Conservation (phyloP, 179 eudicot genomes). For the Gypsophila paniculata region DNA sequence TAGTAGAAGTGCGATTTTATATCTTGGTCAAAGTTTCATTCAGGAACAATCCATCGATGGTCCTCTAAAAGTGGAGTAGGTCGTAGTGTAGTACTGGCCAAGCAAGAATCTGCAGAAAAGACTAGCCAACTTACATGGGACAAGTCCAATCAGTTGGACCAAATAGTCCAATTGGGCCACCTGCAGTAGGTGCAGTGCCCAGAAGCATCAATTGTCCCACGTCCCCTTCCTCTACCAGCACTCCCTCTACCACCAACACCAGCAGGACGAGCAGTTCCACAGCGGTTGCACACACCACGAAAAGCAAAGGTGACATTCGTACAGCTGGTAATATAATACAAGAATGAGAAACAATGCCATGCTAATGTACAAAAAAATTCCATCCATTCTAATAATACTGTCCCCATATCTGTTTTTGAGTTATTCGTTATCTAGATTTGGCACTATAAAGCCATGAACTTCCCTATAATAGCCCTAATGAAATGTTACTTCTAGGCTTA, state of each 20-base stretch:
- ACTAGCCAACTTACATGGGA: conserved; percentile 72
- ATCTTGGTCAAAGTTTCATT: no score
- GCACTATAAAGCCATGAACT: no score
- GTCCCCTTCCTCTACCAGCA: conserved; percentile 92
- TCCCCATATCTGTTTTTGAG: no score
- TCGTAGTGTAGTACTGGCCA: not conserved
- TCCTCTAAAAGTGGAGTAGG: not conserved
- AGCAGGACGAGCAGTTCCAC: conserved; percentile 96
- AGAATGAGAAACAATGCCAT: conserved; percentile 22
- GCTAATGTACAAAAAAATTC: not conserved
- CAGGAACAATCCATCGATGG: no score
- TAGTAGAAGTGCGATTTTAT: no score
- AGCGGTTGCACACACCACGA: conserved; percentile 98
- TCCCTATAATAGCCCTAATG: no score
- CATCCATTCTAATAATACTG: no score
- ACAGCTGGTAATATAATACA: conserved; percentile 57
- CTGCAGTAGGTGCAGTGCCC: conserved; percentile 51
- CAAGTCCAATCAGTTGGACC: conserved; percentile 99
- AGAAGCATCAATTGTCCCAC: conserved; percentile 60
- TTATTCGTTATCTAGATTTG: no score
- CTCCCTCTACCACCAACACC: conserved; percentile 71
- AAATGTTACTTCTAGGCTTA: no score
- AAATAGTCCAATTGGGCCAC: conserved; percentile 77
- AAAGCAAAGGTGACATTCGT: conserved; percentile 90
- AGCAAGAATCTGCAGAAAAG: conserved; percentile 1